Percentiles rank a stretch among this genome's conserved stretches.
These are phyloP conservation scores for Exophiala xenobiotica DNA, from an alignment of 2,329 filamentous ascomycete species.

Conservation along the genomic window DNA sequence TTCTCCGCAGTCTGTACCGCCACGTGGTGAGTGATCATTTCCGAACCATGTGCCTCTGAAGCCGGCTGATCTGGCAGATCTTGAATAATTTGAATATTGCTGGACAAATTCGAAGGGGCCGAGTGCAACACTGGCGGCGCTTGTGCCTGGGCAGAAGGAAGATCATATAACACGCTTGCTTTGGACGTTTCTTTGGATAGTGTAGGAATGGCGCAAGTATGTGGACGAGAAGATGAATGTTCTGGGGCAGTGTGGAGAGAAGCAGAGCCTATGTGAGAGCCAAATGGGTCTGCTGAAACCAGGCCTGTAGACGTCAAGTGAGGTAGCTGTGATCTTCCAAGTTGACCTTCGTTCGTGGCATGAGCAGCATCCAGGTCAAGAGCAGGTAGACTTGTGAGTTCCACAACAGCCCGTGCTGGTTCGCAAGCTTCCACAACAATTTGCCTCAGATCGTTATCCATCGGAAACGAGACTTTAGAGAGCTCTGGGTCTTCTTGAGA, in stretches of 20 bases:
- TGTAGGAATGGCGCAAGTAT: not conserved
- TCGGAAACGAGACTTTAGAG: no score
- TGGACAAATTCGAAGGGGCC: conserved; percentile 18
- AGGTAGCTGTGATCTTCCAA: not conserved
- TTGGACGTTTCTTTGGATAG: conserved; percentile 14
- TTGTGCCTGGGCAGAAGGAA: conserved; percentile 18
- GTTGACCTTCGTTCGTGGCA: no score
- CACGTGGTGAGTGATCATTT: not conserved
- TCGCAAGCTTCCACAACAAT: no score
- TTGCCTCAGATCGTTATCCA: no score
- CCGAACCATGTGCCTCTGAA: not conserved
- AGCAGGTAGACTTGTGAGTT: no score
- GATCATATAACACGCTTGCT: conserved; percentile 2
- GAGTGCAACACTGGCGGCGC: conserved; percentile 1
- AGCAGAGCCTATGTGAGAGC: not conserved
- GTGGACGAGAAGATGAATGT: not conserved
- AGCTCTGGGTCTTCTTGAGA: no score
- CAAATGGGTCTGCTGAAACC: not conserved
- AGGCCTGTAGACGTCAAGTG: not conserved
- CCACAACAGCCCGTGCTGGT: no score
- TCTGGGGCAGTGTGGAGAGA: conserved; percentile 7
- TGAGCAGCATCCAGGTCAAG: no score
- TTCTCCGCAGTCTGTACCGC: not conserved
- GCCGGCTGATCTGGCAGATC: not conserved
- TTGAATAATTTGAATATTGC: conserved; percentile 8